Conservation (phyloP, 2,329 filamentous ascomycete species). For the Pseudocercospora pini-densiflorae region DNA sequence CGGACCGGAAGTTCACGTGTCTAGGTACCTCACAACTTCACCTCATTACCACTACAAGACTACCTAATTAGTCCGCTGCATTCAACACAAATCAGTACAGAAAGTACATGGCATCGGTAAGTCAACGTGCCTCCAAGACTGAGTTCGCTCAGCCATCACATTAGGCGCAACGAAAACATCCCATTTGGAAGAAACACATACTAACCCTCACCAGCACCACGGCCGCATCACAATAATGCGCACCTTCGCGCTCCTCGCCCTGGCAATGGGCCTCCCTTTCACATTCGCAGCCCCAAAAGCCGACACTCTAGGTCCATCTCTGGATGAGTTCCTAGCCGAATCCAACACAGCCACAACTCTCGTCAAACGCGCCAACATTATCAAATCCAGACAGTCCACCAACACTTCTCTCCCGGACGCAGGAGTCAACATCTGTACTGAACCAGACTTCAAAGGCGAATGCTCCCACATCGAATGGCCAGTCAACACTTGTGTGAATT, state of each 20-base stretch:
- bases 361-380: neutral
- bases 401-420: conserved; percentile 14
- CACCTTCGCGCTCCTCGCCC: neutral
- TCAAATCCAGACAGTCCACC: conserved; percentile 7
- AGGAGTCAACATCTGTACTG: conserved; percentile 39
- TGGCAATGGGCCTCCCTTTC: neutral
- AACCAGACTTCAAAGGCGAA: conserved; percentile 34
- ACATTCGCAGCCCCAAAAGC: conserved; percentile 1
- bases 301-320: conserved; percentile 6
- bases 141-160: too few species aligned
- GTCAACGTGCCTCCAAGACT: neutral
- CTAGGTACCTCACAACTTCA: neutral
- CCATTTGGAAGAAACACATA: neutral
- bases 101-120: neutral
- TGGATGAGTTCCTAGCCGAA: conserved; percentile 15
- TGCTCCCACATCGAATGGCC: conserved; percentile 31
- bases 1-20: neutral
- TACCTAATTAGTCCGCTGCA: neutral
- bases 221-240: neutral
- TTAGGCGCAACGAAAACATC: neutral
- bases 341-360: neutral
- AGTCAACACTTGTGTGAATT: conserved; percentile 32
- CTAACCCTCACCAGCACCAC: neutral
- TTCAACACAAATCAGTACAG: neutral
- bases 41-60: neutral